Base-by-base conservation (phyloP, 768 basidiomycete genomes). In the Russula sp. region DNA sequence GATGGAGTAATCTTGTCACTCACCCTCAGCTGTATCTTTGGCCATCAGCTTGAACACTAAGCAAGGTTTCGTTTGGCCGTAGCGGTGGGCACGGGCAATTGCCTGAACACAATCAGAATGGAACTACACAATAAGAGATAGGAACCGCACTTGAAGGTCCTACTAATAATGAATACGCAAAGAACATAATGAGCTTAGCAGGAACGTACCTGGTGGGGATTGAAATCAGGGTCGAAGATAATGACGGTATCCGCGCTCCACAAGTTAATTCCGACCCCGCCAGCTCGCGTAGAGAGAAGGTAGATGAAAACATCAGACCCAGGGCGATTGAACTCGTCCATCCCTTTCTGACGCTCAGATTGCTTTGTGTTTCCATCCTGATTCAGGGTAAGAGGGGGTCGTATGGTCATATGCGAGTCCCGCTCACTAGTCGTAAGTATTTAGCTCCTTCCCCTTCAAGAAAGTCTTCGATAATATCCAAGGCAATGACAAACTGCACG, bases 41-140 rank as follows among this genome's bases (percentile, higher is more conserved):
- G 93, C 85, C 91, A 98, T 94, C 47, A 99, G 75, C 72, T 96
- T 98, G 80, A 98, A 96, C 31, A 96, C 94, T 49, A 96, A 79
- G 64, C 94, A 94, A 6, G 91, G 92, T 71, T 97, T 98, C 75
- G 85, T 84, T 75, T 98, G 97, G 2, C 97, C 97, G 71, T 88
- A 98, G 58, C 97, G 85, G 77, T 98, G 93, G 31, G 94, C 85
- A 55, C 97, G 86, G 22, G 95, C 87, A 62, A 99, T 98, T 39
- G 97, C 97, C 88, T 98, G 69, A 22, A 3, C 64, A 57, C 11
- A 40, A 35, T 37, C 11, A 53, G 18, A 42, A 27, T 27, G 45
- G n/a, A 31, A n/a, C 11, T 9, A 20, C 1, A 11, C 3, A n/a
- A 55, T 20, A 31, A 50, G 66, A 47, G 63, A 59, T 52, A 45